phyloP scores from a whole-genome alignment of 2,329 filamentous ascomycete species.

The Pseudopithomyces maydicus region DNA sequence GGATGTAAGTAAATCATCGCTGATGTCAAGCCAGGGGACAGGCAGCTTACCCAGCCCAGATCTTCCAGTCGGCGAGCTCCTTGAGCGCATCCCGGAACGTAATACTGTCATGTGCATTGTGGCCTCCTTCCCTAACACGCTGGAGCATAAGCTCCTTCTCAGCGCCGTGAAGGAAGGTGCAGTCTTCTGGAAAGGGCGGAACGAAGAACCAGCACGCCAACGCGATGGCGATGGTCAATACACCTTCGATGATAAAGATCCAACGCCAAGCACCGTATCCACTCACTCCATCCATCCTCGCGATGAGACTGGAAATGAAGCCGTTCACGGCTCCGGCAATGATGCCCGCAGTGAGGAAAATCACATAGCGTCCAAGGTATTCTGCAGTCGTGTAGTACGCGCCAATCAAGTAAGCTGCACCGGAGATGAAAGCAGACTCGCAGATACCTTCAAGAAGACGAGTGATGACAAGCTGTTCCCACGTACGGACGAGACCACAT shows the following conservation, averaged over 20 bases:
- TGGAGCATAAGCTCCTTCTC: conserved; percentile 59
- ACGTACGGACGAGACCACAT: conserved; percentile 34
- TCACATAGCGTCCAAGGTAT: conserved; percentile 57
- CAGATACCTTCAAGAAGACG: conserved; percentile 37
- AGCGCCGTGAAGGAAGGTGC: conserved; percentile 56
- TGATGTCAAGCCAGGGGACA: conserved; percentile 20
- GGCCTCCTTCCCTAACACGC: conserved; percentile 54
- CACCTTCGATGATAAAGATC: conserved; percentile 67
- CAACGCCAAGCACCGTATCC: conserved; percentile 35
- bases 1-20: background rate
- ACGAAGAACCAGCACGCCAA: conserved; percentile 55
- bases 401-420: conserved; percentile 37
- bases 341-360: conserved; percentile 59
- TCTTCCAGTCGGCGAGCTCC: conserved; percentile 60
- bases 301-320: conserved; percentile 53
- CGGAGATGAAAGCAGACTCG: conserved; percentile 36
- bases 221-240: conserved; percentile 57
- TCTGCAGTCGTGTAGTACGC: conserved; percentile 57
- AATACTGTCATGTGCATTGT: conserved; percentile 52
- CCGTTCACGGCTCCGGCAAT: conserved; percentile 63
- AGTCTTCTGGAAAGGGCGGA: conserved; percentile 54
- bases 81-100: conserved; percentile 52
- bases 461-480: conserved; percentile 33
- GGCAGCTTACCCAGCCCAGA: conserved; percentile 53
- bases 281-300: conserved; percentile 31